These are phyloP conservation scores for Trichoderma atrobrunneum DNA, from an alignment of 2,329 filamentous ascomycete species.

Conservation along the genomic window DNA sequence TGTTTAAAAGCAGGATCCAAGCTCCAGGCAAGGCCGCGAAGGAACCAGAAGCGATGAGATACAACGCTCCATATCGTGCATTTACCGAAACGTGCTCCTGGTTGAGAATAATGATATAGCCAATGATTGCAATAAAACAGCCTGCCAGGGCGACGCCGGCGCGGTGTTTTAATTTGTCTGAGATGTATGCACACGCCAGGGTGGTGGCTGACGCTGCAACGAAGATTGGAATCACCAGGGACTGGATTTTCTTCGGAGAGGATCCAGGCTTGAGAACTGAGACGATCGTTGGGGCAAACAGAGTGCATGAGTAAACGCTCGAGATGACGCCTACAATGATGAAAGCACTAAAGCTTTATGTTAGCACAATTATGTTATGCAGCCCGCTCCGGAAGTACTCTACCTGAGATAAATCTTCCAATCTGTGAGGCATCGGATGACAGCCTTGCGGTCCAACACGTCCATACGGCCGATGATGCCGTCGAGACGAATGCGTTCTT, in stretches of 20 bases:
- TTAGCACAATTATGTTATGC: background rate
- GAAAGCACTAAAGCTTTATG: background rate
- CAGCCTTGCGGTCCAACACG: background rate
- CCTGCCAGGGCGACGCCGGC: background rate
- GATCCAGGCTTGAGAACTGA: conserved; percentile 3
- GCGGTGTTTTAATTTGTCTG: conserved; percentile 11
- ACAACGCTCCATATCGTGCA: conserved; percentile 5
- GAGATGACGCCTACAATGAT: conserved; percentile 13
- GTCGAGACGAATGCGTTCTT: conserved; percentile 4
- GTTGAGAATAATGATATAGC: conserved; percentile 8
- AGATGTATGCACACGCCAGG: conserved; percentile 1
- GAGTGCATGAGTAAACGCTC: conserved; percentile 7
- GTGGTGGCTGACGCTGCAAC: background rate
- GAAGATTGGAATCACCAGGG: conserved; percentile 8
- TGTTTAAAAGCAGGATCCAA: conserved; percentile 10
- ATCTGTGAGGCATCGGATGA: conserved; percentile 2
- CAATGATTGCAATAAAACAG: conserved; percentile 3
- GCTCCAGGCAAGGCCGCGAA: conserved; percentile 6
- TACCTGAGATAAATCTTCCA: conserved; percentile 14
- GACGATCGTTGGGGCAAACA: conserved; percentile 9
- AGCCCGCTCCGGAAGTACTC: background rate
- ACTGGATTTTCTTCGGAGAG: background rate
- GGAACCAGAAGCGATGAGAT: conserved; percentile 6
- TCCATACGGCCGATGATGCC: conserved; percentile 14
- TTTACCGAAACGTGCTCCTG: conserved; percentile 13